A percentile compares a stretch with the other conserved stretches of the same genome.
Evolutionary conservation across 495 filamentous ascomycete genomes (phyloP).

Genomic region (Bacidia rubella): DNA sequence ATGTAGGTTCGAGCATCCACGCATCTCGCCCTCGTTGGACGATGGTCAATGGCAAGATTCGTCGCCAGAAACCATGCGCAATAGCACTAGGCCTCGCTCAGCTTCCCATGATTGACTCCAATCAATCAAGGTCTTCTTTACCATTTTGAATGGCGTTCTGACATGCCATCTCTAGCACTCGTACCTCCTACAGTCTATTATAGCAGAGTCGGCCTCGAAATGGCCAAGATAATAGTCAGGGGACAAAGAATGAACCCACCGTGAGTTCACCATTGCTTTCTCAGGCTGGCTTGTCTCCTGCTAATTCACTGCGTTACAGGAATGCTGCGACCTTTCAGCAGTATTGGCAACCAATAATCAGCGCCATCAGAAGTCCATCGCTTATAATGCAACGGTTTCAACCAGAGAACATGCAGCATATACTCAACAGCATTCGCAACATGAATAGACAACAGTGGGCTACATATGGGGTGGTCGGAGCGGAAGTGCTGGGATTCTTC

Average conservation of each 20-base stretch:
- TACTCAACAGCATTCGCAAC: slow-evolving; percentile 54
- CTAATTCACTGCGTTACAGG: slow-evolving; percentile 30
- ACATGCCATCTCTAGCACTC: slow-evolving; percentile 44
- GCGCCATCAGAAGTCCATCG: slow-evolving; percentile 52
- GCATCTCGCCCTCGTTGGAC: neutral
- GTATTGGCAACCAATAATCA: slow-evolving; percentile 65
- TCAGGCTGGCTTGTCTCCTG: neutral
- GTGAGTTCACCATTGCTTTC: slow-evolving; percentile 42
- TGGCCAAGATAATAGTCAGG: slow-evolving; percentile 73
- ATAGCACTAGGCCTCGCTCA: no score
- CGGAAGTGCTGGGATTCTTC: slow-evolving; percentile 93
- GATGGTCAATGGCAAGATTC: no score
- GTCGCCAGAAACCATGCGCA: no score
- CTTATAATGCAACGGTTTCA: slow-evolving; percentile 19
- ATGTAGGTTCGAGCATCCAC: slow-evolving; percentile 68
- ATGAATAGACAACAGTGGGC: slow-evolving; percentile 53
- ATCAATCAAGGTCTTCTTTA: no score
- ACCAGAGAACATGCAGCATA: slow-evolving; percentile 24
- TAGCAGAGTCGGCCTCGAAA: slow-evolving; percentile 72
- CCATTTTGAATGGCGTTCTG: slow-evolving; percentile 17
- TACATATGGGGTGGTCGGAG: slow-evolving; percentile 57
- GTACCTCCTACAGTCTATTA: slow-evolving; percentile 84
- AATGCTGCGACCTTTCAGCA: slow-evolving; percentile 68
- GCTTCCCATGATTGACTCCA: no score
- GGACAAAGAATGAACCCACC: slow-evolving; percentile 87